Base-by-base conservation (phyloP, 352 stramenopile species). In the Paralagenidium karlingii region DNA sequence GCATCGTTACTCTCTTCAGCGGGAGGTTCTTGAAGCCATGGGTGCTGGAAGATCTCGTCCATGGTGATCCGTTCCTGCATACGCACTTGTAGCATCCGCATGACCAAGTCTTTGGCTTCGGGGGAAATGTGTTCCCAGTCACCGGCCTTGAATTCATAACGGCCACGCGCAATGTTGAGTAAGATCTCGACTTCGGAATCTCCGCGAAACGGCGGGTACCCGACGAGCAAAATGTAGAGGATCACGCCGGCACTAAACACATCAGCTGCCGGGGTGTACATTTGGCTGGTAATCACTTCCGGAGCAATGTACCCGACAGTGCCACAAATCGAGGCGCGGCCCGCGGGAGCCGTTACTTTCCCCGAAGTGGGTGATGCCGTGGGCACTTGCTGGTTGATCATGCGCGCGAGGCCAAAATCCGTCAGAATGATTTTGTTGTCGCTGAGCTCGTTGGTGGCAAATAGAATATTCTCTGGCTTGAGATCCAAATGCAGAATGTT, bases 171-270 rank as follows among this genome's bases (percentile, higher is more conserved):
- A 34, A 83, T 84, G 50, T 84, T 87, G 32, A 82, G 58, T 40
- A 84, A 33, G n/a, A 77, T 80, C 47, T 84, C 70, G 20, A 84
- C 64, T 33, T 84, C 69, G 10, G 63, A 77, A 36, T 82, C 74
- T 6, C 74, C 74, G 27, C 58, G 63, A 55, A 87, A 87, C 11
- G 74, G 74, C 19, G 70, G 74, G 44, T 87, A 87, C 1, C 74
- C 74, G 0, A 87, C 74, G 9, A 87, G 45, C 42, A 87, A 28
- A 27, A 87, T 84, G 54, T 81, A 87, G 30, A 87, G 38, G 39
- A 84, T 87, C 16, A 87, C 74, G n/a, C 74, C 74, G 21, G 74
- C 65, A 37, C 69, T 84, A 45, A 87, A 87, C 7, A 87, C 74
- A 36, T 87, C 74, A 13, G 69, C 69, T 8, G 69, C 64, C 11